Base-by-base conservation (phyloP, 257 asterid genomes). In the Avicennia marina region DNA sequence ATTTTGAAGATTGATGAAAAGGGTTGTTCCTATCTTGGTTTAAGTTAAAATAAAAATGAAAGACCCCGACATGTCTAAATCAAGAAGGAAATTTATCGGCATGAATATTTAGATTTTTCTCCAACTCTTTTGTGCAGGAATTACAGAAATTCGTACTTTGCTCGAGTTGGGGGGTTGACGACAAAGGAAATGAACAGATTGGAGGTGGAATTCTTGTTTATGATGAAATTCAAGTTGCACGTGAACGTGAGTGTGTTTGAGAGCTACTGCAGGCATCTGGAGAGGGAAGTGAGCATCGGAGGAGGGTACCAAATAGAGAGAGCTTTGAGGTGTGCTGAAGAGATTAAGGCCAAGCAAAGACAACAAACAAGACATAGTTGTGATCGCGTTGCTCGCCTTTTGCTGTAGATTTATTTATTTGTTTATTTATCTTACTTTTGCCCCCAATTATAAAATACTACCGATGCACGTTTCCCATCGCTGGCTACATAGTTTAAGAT, bases 261-360 rank as follows among this genome's bases (percentile, higher is more conserved):
- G 81, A 86, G 98, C 10, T 91, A 91, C 39, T 91, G 98, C 56
- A 47, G 93, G 69, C 98, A 91, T 80, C 72, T 91, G 71, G 98
- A 88, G 66, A 91, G 98, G 25, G 98, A 91, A 72, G 98, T 88
- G 51, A 72, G 96, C 43, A 76, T 76, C 32, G 98, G 98, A 56
- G 98, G 98, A 31, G 95, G 95, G 1, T 91, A 91, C 65, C 95
- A 91, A 31, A 80, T 91, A 4, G 98, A 91, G 83, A 88, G 81
- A 78, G 67, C 94, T n/a, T 55, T 91, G 25, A 75, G 96, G 40
- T 91, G 98, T 68, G 98, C 95, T 15, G 85, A 83, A 45, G 96
- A 91, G 68, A 88, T 91, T 61, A 85, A 91, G 64, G 62, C 86
- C 0, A 82, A 56, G 45, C 88, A 81, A 25, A 73, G 39, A 61